Conservation (phyloP, 1,284 basidiomycete genomes). For the Tilletia indica region DNA sequence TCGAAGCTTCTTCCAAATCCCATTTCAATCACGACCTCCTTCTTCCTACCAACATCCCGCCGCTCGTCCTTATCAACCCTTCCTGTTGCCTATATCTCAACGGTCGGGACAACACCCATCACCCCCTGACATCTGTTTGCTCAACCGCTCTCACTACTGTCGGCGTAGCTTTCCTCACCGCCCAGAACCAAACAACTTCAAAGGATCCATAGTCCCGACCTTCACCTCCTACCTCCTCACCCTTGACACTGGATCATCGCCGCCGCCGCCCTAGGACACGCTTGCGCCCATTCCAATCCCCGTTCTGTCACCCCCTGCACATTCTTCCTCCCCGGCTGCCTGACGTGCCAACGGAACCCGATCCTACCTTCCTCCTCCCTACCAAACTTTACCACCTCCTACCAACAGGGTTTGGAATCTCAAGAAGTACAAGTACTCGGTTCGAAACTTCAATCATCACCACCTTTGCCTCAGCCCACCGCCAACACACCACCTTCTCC, state of each 20-base stretch:
- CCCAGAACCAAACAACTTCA: neutral
- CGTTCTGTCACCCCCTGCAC: neutral
- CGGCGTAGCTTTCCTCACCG: no score
- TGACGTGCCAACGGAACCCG: neutral
- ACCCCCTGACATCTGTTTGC: constrained; percentile 9
- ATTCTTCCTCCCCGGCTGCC: neutral
- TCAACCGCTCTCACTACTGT: constrained; percentile 1
- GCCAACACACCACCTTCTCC: constrained; percentile 4
- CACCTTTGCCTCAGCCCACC: neutral
- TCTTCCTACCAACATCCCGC: neutral
- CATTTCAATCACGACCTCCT: constrained; percentile 3
- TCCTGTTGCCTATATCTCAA: neutral
- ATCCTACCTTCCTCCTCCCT: neutral
- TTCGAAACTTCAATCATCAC: neutral
- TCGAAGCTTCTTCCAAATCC: neutral
- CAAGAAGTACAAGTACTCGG: constrained; percentile 18
- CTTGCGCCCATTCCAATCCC: neutral
- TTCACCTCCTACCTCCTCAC: neutral
- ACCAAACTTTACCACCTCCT: neutral
- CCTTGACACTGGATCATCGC: neutral
- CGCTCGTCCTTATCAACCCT: neutral
- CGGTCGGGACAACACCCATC: neutral
- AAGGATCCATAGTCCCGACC: neutral
- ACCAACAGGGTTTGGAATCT: no score
- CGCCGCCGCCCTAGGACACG: neutral